phyloP scores from a whole-genome alignment of 495 filamentous ascomycete species.

The Talaromyces borbonicus region DNA sequence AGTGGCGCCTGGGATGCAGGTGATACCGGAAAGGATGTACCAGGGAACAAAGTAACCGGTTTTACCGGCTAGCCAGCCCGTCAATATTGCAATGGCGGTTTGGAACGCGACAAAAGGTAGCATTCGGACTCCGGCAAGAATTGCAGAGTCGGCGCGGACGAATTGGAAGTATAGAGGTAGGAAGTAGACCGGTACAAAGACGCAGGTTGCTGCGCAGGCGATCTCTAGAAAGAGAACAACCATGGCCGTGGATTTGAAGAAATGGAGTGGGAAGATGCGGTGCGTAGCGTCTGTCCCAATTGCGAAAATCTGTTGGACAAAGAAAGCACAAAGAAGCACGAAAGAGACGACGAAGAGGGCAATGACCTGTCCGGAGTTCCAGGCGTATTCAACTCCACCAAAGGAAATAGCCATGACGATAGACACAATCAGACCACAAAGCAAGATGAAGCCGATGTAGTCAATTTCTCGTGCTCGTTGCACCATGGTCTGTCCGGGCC shows the following conservation, averaged over 20 bases:
- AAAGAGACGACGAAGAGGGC: constrained; percentile 16
- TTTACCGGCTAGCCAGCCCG: constrained; percentile 35
- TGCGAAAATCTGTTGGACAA: constrained; percentile 37
- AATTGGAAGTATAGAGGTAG: constrained; percentile 49
- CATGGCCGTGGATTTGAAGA: constrained; percentile 12
- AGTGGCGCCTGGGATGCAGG: constrained; percentile 19
- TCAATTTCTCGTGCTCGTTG: constrained; percentile 29
- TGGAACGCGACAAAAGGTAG: constrained; percentile 38
- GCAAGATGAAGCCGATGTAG: constrained; percentile 18
- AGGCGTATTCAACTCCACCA: constrained; percentile 21
- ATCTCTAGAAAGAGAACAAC: constrained; percentile 3
- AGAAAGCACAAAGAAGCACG: constrained; percentile 15
- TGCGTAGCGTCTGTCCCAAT: constrained; percentile 34
- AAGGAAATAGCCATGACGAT: constrained; percentile 24
- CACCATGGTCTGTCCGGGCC: constrained; percentile 22
- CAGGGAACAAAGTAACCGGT: constrained; percentile 41
- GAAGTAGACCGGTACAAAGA: constrained; percentile 20
- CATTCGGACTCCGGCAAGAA: constrained; percentile 36
- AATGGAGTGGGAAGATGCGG: constrained; percentile 43
- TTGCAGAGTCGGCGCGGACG: constrained; percentile 30
- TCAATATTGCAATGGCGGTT: constrained; percentile 24
- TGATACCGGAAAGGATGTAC: constrained; percentile 29
- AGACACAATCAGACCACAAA: constrained; percentile 12
- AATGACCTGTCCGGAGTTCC: constrained; percentile 18
- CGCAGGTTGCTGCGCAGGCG: constrained; percentile 12